phyloP scores from a whole-genome alignment of 805 yeast species.

The Saccharomycopsis microspora region DNA sequence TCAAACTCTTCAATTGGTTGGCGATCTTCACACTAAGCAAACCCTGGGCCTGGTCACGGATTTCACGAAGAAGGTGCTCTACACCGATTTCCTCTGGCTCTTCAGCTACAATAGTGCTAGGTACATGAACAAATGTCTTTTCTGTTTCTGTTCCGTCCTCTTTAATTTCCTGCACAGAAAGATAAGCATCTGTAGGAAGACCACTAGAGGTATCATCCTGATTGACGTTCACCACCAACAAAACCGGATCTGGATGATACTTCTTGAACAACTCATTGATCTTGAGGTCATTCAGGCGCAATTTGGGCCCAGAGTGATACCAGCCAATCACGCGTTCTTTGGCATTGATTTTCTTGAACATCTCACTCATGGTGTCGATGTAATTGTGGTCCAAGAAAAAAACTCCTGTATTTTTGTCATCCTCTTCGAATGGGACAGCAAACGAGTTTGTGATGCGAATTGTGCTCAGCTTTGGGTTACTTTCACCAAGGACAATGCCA shows the following conservation, averaged over 20 bases:
- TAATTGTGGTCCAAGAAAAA: conserved; percentile 97
- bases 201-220: conserved; percentile 65
- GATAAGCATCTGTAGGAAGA: conserved; percentile 91
- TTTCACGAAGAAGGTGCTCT: conserved; percentile 88
- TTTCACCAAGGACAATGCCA: conserved; percentile 89
- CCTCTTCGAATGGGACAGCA: conserved; percentile 98
- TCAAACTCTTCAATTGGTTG: conserved; percentile 76
- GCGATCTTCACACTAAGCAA: conserved; percentile 78
- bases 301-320: conserved; percentile 97
- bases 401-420: conserved; percentile 78
- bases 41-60: conserved; percentile 95
- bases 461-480: conserved; percentile 30
- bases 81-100: conserved; percentile 99
- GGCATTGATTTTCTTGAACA: conserved; percentile 97
- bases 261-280: conserved; percentile 84
- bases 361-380: conserved; percentile 91
- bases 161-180: conserved; percentile 88
- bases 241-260: conserved; percentile 70
- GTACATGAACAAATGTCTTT: conserved; percentile 86
- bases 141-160: conserved; percentile 93
- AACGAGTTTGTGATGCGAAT: conserved; percentile 82
- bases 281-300: conserved; percentile 76
- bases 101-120: conserved; percentile 89
- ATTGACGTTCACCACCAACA: conserved; percentile 85
- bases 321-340: conserved; percentile 96